Conservation (phyloP, 768 basidiomycete species). For the Cyathus striatus region DNA sequence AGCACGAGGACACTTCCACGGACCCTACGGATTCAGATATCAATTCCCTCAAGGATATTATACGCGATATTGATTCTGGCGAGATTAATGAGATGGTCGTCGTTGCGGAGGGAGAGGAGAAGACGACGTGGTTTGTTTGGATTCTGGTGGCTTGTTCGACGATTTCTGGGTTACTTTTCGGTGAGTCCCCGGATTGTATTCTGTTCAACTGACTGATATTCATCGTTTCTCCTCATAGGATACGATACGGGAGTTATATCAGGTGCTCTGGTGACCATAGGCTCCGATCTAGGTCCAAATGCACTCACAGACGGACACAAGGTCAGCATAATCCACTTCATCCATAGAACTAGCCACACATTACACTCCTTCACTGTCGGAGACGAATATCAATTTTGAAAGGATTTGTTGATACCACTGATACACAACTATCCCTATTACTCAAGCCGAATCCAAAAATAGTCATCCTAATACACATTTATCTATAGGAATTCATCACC, state of each 20-base stretch:
- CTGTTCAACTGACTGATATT: background rate
- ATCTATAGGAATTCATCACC: conserved; percentile 68
- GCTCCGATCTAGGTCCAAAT: conserved; percentile 55
- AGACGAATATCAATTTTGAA: too few relatives aligned
- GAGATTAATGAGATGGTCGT: conserved; percentile 58
- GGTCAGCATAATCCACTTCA: conserved; percentile 27
- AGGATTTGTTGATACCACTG: too few relatives aligned
- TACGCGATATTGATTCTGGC: conserved; percentile 28
- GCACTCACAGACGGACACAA: conserved; percentile 59
- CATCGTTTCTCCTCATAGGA: conserved; percentile 30
- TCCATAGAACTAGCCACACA: too few relatives aligned
- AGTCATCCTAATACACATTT: background rate
- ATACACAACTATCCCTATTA: too few relatives aligned
- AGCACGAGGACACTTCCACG: background rate
- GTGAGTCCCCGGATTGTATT: conserved; percentile 28
- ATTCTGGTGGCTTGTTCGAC: conserved; percentile 68
- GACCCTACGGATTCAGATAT: conserved; percentile 10
- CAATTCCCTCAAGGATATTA: conserved; percentile 13
- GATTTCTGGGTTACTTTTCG: conserved; percentile 73
- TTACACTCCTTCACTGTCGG: too few relatives aligned
- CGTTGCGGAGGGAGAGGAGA: conserved; percentile 61
- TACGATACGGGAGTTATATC: conserved; percentile 83
- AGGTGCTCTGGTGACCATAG: conserved; percentile 74
- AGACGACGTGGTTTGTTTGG: conserved; percentile 73
- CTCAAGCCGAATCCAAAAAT: too few relatives aligned